Conservation (phyloP, 257 asterid genomes). For the Marsdenia floribunda region DNA sequence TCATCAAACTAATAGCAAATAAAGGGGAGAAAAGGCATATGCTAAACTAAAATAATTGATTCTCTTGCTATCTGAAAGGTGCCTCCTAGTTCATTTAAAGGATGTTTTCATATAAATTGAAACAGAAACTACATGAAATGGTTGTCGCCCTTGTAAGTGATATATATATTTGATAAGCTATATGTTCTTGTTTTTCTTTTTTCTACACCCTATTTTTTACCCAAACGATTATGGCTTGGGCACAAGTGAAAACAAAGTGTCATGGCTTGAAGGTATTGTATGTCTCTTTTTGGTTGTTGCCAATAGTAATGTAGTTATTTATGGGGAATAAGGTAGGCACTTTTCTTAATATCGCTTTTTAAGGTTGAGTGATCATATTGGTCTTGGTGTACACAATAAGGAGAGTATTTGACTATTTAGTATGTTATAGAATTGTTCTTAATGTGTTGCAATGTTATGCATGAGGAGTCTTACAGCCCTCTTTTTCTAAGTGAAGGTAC, state of each 20-base stretch:
- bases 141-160: not conserved
- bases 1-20: not conserved
- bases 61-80: not conserved
- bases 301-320: not conserved
- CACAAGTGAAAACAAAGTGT: not conserved
- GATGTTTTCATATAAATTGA: not conserved
- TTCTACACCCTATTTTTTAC: not conserved
- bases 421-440: not conserved
- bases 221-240: not conserved
- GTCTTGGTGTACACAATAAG: not conserved
- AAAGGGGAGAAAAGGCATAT: not conserved
- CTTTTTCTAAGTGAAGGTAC: not conserved
- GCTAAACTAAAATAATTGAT: not conserved
- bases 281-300: not conserved
- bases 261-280: not conserved
- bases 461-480: not conserved
- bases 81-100: not conserved
- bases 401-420: not conserved
- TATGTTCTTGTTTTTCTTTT: not conserved
- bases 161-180: not conserved
- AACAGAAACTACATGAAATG: not conserved
- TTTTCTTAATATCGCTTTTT: not conserved
- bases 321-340: not conserved
- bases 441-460: not conserved
- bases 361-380: not conserved